These are phyloP conservation scores for Lachnellula cervina DNA, from an alignment of 2,329 filamentous ascomycete species.

Conservation along the genomic window DNA sequence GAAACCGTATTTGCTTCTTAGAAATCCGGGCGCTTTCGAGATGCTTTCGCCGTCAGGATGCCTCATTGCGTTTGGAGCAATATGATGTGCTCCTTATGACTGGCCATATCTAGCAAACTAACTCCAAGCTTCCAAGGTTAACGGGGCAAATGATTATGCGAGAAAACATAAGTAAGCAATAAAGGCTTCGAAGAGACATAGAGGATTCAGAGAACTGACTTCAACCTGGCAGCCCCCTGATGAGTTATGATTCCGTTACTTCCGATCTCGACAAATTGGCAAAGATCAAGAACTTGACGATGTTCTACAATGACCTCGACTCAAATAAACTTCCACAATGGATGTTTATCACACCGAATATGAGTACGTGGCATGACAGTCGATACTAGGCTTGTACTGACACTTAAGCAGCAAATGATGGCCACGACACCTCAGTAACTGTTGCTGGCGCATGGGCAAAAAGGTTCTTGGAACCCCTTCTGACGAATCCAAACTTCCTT, in stretches of 20 bases:
- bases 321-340: slow-evolving; percentile 62
- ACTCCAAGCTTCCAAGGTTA: neutral
- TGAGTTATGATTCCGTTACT: slow-evolving; percentile 62
- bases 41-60: neutral
- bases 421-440: slow-evolving; percentile 67
- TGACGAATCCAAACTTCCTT: slow-evolving; percentile 65
- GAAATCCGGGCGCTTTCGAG: too few species aligned
- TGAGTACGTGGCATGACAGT: slow-evolving; percentile 38
- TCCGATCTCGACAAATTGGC: slow-evolving; percentile 53
- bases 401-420: slow-evolving; percentile 53
- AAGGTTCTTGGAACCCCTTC: slow-evolving; percentile 63
- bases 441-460: slow-evolving; percentile 65
- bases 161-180: slow-evolving; percentile 66
- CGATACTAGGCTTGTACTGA: neutral
- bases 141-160: slow-evolving; percentile 55
- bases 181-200: slow-evolving; percentile 18
- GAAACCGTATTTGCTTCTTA: neutral
- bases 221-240: slow-evolving; percentile 35
- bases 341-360: slow-evolving; percentile 69
- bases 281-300: slow-evolving; percentile 67
- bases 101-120: too few species aligned
- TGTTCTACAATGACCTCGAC: slow-evolving; percentile 64
- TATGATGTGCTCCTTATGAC: too few species aligned
- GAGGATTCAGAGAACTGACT: neutral
- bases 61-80: too few species aligned